Conservation (phyloP, 805 yeast genomes). For the Wickerhamomyces mucosus region DNA sequence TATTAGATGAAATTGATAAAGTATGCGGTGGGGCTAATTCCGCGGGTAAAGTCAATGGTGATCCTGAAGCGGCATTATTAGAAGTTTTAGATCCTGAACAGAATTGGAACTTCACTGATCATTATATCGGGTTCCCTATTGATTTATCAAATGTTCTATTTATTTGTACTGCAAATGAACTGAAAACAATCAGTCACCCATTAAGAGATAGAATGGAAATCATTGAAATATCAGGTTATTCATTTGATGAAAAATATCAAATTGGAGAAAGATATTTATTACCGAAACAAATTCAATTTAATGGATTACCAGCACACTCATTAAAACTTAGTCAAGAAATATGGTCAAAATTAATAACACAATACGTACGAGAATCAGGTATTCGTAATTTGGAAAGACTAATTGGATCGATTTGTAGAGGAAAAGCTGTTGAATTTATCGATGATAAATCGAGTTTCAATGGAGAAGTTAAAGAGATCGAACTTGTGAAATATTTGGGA, state of each 20-base stretch:
- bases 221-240: conserved; percentile 71
- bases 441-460: conserved; percentile 9
- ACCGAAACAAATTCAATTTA: conserved; percentile 64
- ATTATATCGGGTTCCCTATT: conserved; percentile 76
- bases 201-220: conserved; percentile 78
- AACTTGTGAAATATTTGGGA: conserved; percentile 63
- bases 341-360: conserved; percentile 50
- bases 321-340: conserved; percentile 43
- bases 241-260: conserved; percentile 62
- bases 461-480: conserved; percentile 34
- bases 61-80: conserved; percentile 81
- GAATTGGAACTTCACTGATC: conserved; percentile 67
- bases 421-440: conserved; percentile 64
- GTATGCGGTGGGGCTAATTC: conserved; percentile 42
- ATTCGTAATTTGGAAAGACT: conserved; percentile 72
- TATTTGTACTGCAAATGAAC: conserved; percentile 79
- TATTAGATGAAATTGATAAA: conserved; percentile 82
- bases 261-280: conserved; percentile 62
- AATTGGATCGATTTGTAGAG: conserved; percentile 69
- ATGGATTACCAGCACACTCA: conserved; percentile 44
- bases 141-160: conserved; percentile 76
- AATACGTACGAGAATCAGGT: conserved; percentile 80
- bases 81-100: conserved; percentile 92
- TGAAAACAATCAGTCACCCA: conserved; percentile 63
- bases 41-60: conserved; percentile 53